phyloP scores from a whole-genome alignment of 805 yeast species.

The Yarrowia sp. region DNA sequence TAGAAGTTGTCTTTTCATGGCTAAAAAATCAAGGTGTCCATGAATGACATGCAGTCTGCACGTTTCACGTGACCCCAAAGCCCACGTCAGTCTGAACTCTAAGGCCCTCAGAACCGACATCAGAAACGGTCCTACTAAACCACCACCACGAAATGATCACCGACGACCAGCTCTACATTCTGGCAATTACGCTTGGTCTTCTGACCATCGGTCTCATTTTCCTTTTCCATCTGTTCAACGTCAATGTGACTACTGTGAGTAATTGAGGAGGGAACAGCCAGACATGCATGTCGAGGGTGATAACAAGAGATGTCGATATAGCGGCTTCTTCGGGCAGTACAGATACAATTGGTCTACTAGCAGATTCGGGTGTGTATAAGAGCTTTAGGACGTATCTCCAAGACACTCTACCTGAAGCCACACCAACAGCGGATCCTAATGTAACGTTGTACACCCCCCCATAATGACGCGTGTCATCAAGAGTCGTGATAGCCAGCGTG shows the following conservation, averaged over 20 bases:
- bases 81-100: slow-evolving; percentile 24
- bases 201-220: slow-evolving; percentile 66
- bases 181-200: slow-evolving; percentile 73
- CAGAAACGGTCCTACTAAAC: background rate
- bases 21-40: background rate
- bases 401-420: too few species aligned
- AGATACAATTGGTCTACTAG: background rate
- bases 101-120: background rate
- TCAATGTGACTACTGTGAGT: slow-evolving; percentile 17
- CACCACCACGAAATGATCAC: slow-evolving; percentile 57
- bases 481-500: background rate
- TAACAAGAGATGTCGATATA: background rate
- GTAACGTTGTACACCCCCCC: background rate
- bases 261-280: background rate
- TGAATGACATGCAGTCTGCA: background rate
- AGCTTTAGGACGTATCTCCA: too few species aligned
- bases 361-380: background rate
- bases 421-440: background rate
- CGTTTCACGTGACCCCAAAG: slow-evolving; percentile 15
- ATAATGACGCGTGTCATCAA: background rate
- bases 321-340: background rate
- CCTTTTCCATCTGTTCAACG: slow-evolving; percentile 54
- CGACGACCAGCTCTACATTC: slow-evolving; percentile 70
- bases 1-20: background rate
- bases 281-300: background rate